Evolutionary conservation across 23 red algal species (phyloP).

Genomic region (Agarophyton chilense): DNA sequence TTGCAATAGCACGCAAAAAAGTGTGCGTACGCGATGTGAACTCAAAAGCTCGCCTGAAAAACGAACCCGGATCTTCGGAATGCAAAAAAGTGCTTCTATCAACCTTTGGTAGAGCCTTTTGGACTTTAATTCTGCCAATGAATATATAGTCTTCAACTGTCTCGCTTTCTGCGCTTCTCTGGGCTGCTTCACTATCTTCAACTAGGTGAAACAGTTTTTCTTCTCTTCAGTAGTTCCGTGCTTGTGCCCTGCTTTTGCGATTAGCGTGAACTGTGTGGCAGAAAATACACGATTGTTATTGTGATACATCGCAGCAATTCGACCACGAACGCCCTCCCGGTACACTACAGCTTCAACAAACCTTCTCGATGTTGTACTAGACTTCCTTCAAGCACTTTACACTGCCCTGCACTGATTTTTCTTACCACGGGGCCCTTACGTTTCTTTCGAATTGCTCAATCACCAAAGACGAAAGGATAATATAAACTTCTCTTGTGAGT

Average conservation of each 20-base stretch:
- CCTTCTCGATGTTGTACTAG: too few species aligned
- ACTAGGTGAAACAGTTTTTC: too few species aligned
- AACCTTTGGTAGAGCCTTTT: too few species aligned
- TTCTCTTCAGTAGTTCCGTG: too few species aligned
- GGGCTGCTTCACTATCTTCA: too few species aligned
- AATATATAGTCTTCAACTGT: too few species aligned
- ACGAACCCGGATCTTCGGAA: constrained; percentile 41
- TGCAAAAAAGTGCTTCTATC: background rate
- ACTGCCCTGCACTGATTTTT: background rate
- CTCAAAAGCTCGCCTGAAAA: constrained; percentile 20
- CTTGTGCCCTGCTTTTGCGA: background rate
- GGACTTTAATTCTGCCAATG: too few species aligned
- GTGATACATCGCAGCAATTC: constrained; percentile 36
- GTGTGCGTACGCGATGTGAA: constrained; percentile 28
- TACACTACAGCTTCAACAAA: constrained; percentile 12
- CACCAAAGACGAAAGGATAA: constrained; percentile 35
- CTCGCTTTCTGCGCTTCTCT: too few species aligned
- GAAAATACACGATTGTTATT: constrained; percentile 2
- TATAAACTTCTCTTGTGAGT: constrained; percentile 11
- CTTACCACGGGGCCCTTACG: background rate
- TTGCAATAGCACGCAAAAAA: background rate
- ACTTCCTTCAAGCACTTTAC: too few species aligned
- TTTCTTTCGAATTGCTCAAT: constrained; percentile 3
- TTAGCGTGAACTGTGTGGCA: constrained; percentile 15
- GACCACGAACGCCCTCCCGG: background rate